phyloP scores from a whole-genome alignment of 306 rosid genomes.

The Canavalia ensiformis region DNA sequence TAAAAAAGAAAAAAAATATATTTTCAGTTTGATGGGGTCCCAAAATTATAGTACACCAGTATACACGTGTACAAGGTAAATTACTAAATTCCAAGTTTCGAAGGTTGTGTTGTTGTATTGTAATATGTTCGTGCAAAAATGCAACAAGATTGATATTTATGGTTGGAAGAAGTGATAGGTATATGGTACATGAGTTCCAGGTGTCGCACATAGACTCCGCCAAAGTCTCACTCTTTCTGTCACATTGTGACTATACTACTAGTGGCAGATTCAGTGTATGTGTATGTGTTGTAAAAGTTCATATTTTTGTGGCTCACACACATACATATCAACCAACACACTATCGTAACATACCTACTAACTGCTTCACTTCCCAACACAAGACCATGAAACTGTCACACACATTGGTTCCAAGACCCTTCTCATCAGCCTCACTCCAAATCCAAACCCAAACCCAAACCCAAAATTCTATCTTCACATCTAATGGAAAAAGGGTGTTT shows the following conservation, averaged over 20 bases:
- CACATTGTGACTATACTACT: not conserved
- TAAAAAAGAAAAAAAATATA: no score
- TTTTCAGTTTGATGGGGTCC: no score
- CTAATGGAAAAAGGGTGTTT: constrained; percentile 47
- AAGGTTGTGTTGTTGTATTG: not conserved
- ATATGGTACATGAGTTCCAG: not conserved
- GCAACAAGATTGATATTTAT: not conserved
- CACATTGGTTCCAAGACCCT: constrained; percentile 50
- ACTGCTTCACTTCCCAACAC: not conserved
- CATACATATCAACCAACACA: no score
- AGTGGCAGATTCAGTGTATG: no score
- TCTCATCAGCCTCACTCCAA: constrained; percentile 28
- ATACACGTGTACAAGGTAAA: constrained; percentile 17
- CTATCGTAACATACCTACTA: not conserved
- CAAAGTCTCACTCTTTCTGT: not conserved
- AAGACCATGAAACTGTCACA: constrained; percentile 59
- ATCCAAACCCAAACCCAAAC: not conserved
- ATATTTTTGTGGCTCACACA: not conserved
- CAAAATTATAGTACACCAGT: no score
- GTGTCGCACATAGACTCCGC: constrained; percentile 1
- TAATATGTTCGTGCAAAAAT: not conserved
- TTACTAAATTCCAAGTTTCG: not conserved
- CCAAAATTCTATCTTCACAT: constrained; percentile 39
- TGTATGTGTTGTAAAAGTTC: not conserved
- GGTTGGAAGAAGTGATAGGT: not conserved